Base-by-base conservation (phyloP, 345 rosid genomes). In the Eucalyptus cloeziana region DNA sequence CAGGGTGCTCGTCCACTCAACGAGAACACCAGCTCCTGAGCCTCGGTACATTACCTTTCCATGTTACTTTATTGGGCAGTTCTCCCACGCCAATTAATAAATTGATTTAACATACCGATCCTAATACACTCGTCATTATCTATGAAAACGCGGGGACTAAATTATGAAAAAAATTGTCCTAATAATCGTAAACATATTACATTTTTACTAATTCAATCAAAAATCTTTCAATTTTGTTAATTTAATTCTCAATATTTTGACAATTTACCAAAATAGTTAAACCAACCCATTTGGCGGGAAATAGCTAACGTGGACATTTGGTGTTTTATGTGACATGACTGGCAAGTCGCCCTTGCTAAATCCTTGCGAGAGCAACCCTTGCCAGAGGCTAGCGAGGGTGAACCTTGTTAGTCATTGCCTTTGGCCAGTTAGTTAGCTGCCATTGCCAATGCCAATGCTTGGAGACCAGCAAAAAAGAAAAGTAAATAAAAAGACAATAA, bases 391-490 rank as follows among this genome's bases (percentile, higher is more conserved):
- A 51, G 54, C 2, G 4, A 51, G 27, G 5, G 60, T 9, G 27
- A 54, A 21, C 10, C 60, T 21, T 8, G 27, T 54, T 0, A 0
- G 5, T 54, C 25, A 22, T 21, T 54, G 27, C 10, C 27, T 54
- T 54, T 54, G 60, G 60, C 4, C 5, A 54, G 2, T 54, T 2
- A 8, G 3, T 54, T 5, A 9, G 27, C 0, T 0, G 12, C 11
- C 27, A 54, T 2, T 54, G 5, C 5, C 5, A 8, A 1, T 54
- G 5, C 5, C 5, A 8, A 1, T 21, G 27, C 60, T 2, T 22
- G 1, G 5, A 21, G 60, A 9, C 60, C 0, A 0, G 5, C 25
- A 22, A 22, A 54, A 54, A 8, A 22, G 10, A 21, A 54, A 54
- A 54, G 60, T 8, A 54, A 54, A 54, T 8, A 22, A 54, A 22